Percentiles rank a stretch among this genome's conserved stretches.
These are phyloP conservation scores for Pleurotus ostreatus DNA, from an alignment of 768 basidiomycete genomes.

Conservation along the genomic window DNA sequence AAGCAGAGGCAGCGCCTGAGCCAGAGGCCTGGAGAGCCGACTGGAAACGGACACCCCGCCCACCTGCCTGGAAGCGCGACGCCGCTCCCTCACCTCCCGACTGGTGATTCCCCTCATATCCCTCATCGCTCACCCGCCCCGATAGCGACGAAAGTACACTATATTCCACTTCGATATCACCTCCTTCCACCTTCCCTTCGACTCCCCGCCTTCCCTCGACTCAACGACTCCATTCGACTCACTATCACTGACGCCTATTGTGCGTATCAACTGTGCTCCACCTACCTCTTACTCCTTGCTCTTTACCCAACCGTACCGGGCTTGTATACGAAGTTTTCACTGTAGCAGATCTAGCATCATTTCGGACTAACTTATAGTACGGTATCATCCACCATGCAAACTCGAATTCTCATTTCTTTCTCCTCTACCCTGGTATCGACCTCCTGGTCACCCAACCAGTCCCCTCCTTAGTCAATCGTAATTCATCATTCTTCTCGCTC, in stretches of 20 bases:
- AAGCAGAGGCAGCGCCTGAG: not conserved
- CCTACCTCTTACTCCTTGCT: not conserved
- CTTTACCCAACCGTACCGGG: not conserved
- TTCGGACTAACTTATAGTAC: constrained; percentile 3
- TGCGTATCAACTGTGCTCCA: too few species aligned
- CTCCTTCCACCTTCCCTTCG: not conserved
- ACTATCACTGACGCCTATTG: too few species aligned
- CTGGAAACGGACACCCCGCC: not conserved
- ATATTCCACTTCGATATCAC: not conserved
- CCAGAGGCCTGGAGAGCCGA: not conserved
- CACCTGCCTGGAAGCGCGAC: not conserved
- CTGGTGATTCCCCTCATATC: not conserved
- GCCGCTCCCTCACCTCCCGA: not conserved
- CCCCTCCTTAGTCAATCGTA: not conserved
- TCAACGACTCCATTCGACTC: not conserved
- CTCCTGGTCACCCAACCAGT: not conserved
- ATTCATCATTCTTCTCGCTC: not conserved
- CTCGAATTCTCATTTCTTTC: not conserved
- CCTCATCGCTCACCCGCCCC: not conserved
- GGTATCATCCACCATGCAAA: not conserved
- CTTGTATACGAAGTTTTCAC: not conserved
- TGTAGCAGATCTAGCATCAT: constrained; percentile 1
- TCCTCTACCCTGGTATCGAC: not conserved
- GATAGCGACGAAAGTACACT: not conserved
- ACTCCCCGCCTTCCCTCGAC: not conserved